A percentile compares a stretch with the other conserved stretches of the same genome.
These are phyloP conservation scores for Trichoderma afroharzianum DNA, from an alignment of 2,329 filamentous ascomycete genomes.

Conservation along the genomic window DNA sequence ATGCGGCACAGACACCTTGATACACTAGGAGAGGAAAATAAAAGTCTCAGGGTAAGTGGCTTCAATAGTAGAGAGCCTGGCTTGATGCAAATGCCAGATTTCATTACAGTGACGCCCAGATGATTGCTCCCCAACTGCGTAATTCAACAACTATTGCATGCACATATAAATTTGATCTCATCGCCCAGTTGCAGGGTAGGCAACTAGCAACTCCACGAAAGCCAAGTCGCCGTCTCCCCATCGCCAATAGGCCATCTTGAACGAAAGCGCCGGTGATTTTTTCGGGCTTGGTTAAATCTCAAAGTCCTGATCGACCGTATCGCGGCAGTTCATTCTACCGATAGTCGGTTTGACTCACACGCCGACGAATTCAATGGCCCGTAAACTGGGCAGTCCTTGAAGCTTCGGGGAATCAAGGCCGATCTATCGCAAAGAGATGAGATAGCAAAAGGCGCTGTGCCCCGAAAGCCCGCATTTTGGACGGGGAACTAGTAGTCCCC, in stretches of 20 bases:
- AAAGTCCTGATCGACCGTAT: neutral
- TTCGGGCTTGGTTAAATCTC: neutral
- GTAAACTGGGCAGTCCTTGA: neutral
- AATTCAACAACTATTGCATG: neutral
- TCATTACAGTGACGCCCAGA: neutral
- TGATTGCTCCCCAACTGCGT: neutral
- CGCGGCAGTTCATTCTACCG: neutral
- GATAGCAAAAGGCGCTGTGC: neutral
- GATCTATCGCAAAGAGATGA: neutral
- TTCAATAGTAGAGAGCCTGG: neutral
- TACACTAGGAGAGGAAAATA: neutral
- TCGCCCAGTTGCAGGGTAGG: neutral
- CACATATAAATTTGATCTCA: neutral
- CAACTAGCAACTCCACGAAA: neutral
- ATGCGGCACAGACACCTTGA: neutral
- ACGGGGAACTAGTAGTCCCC: neutral
- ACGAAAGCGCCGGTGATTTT: neutral
- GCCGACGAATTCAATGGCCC: neutral
- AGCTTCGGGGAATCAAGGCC: neutral
- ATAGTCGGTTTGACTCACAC: neutral
- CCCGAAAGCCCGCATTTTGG: neutral
- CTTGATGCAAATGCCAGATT: neutral
- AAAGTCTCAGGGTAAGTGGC: neutral
- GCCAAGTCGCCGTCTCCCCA: neutral
- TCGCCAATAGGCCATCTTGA: neutral